Evolutionary conservation across 208 protist species (phyloP).

Genomic region (Leishmania arabica): DNA sequence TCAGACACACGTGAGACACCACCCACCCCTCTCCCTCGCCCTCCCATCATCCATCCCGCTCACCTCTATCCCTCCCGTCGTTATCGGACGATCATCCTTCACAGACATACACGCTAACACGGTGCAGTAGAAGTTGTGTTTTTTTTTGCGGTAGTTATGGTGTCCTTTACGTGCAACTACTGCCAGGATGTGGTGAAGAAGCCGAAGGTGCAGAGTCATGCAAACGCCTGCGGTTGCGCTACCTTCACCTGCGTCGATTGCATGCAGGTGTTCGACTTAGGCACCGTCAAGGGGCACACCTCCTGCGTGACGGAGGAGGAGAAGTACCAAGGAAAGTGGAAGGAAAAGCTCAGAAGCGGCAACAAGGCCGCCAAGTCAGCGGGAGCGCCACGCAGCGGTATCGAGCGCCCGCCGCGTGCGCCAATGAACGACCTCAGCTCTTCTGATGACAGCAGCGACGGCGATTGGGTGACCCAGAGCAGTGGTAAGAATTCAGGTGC

Average conservation of each 20-base stretch:
- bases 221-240: conserved; percentile 45
- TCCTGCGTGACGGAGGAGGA: conserved; percentile 83
- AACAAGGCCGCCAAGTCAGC: not conserved
- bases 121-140: not conserved
- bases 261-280: conserved; percentile 79
- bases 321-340: conserved; percentile 90
- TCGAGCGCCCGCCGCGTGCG: conserved; percentile 38
- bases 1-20: not conserved
- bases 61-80: not conserved
- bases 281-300: conserved; percentile 80
- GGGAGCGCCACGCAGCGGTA: conserved; percentile 6
- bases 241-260: conserved; percentile 91
- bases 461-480: conserved; percentile 42
- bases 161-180: conserved; percentile 85
- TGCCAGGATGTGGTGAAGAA: conserved; percentile 93
- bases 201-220: conserved; percentile 79
- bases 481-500: not conserved
- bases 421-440: conserved; percentile 52
- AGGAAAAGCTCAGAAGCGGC: conserved; percentile 38
- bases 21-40: no score
- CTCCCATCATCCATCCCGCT: not conserved
- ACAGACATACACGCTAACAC: not conserved
- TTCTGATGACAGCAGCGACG: conserved; percentile 40
- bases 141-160: conserved; percentile 45
- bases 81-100: not conserved